Evolutionary conservation across 2,329 filamentous ascomycete species (phyloP), one percentile per base, ranked within the genome.

Genomic region (Colletotrichum scovillei): DNA sequence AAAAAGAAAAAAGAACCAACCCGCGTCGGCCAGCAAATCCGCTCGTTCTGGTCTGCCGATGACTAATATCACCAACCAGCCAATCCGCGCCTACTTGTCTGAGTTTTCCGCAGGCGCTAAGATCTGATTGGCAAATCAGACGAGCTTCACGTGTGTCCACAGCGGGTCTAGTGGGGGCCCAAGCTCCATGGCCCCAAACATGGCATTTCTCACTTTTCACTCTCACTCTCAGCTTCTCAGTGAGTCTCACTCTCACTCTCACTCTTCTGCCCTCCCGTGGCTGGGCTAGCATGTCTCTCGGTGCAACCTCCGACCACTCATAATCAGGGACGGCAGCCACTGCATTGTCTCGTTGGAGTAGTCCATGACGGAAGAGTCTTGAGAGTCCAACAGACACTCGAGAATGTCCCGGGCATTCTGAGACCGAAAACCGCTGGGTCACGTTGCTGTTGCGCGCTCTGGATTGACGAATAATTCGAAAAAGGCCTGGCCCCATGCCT

Each of bases 1-100:
- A 63, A 22, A 63, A 72, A 42, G 30, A 7, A 32, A 22, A 30
- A 28, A 52, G 52, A 3, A 19, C 28, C 28, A 42, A 14, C 38
- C 38, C 38, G 38, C 38, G 38, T 42, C 38, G 38, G 38, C 38
- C 38, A 35, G 52, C 5, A 12, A 16, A 16, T 7, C 4, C 9
- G 32, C 9, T 19, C 19, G 38, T 22, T 35, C 14, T 24, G 12
- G 11, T 5, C 32, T 11, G 8, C 32, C 12, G 57, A 49, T 71
- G 68, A 71, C 63, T 71, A 71, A 71, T 67, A 57, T 71, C 56
- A 56, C 49, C 46, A 63, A 49, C 56, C 69, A 63, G 22, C 69
- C 69, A 72, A 72, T 72, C 64, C 69, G 30, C 57, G 28, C 8
- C 16, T 42, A 26, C 56, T 24, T 28, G 69, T 60, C 69, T 67